Evolutionary conservation across 352 stramenopile genomes (phyloP), one percentile per base, ranked within the genome.

Genomic region (Phytopythium oedochilum): DNA sequence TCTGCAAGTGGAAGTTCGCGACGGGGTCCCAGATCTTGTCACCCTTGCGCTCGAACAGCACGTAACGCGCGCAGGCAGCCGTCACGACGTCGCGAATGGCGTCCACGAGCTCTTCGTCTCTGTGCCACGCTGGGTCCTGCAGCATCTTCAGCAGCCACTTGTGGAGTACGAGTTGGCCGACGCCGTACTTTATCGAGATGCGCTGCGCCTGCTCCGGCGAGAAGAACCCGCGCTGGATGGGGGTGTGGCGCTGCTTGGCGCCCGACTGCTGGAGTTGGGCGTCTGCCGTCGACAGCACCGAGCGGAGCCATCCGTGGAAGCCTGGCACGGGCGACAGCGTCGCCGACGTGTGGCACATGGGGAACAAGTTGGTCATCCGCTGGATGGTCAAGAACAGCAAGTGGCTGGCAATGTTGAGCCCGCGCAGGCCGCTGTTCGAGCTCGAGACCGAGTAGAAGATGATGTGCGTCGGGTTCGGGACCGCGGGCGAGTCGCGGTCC

Each of bases 381-480:
- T 89, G 75, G 43, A 94, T 92, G 10, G 84, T 92, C 29, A 92
- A 61, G 43, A 94, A 94, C 18, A 94, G 59, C 52, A 94, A 61
- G 25, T 94, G 84, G 26, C 80, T 92, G 20, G 80, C 84, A 1
- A 89, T 86, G 53, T 94, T 94, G 23, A 94, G 55, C 35, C 84
- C 84, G 0, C 79, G 80, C n/a, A 94, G 70, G 15, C 84, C 84
- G 18, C 61, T 60, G 59, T 94, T 91, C 20, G 83, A 75, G 51
- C 87, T 94, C 3, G 80, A 92, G 15, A 94, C 87, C 18, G 84
- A 86, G 51, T 94, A 94, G 47, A 92, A 94, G 38, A 94, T 78
- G n/a, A 88, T 80, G 53, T 94, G 84, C 15, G 82, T 85, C 6
- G 80, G 82, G 5, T 70, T 71, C 22, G 49, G 53, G 26, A 78